Evolutionary conservation across 108 stramenopile genomes (phyloP), one percentile per base, ranked within the genome.

Genomic region (Schizochytrium sp.): DNA sequence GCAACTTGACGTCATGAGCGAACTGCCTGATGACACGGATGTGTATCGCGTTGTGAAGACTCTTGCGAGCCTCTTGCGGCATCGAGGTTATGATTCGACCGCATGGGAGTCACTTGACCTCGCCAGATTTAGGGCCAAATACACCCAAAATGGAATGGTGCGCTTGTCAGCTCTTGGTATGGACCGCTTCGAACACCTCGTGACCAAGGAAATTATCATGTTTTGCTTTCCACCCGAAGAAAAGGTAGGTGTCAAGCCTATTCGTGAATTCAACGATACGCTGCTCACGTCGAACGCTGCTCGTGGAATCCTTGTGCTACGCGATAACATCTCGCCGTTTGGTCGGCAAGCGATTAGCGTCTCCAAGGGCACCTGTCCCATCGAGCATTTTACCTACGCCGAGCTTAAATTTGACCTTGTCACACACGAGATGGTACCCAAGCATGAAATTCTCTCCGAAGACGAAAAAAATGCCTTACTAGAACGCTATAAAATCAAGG

Each of bases 341-440:
- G 97, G 97, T n/a, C 97, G 96, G 88, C 93, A 95, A 72, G 97
- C 97, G 4, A 93, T 98, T 3, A 88, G 94, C 61, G 97, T 97
- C 89, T 95, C 97, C 95, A 94, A 94, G 89, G 95, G 95, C 72
- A 89, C 91, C 28, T 97, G 95, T 92, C 95, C 95, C 42, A 96
- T 95, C 93, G 99, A 99, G 91, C 96, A 98, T 92, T 99, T 99
- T 90, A 97, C 97, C 89, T 98, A 99, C 91, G 94, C 95, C 4
- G 99, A 99, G 87, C 92, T 99, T 42, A 94, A 98, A 89, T 97
- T 99, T 57, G 99, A 99, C 90, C 98, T 99, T 73, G 99, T 98
- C 5, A 95, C 97, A 89, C 99, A 99, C 92, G 96, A 95, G 55
- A 93, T 99, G 72, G 93, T 97, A 57, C 96, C 96, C 8, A 94